phyloP scores from a whole-genome alignment of 1,139 yeast species.

The Yamadazyma dendronema region DNA sequence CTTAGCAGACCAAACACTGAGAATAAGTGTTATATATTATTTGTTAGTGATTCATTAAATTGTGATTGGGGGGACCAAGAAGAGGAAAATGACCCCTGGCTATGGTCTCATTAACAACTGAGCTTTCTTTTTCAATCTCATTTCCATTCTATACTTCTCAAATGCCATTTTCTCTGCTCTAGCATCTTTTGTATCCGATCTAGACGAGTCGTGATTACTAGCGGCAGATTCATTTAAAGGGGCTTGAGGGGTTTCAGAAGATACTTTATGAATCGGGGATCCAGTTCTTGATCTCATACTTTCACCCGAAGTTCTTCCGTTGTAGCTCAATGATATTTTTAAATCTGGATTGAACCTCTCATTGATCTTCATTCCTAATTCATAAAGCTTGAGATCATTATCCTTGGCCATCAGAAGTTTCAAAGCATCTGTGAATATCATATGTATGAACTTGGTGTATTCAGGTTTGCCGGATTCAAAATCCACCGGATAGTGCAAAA shows the following conservation, averaged over 20 bases:
- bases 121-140: constrained; percentile 45
- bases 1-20: too few species aligned
- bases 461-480: constrained; percentile 11
- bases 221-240: background rate
- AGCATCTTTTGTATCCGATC: constrained; percentile 6
- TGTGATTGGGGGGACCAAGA: too few species aligned
- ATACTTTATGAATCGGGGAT: constrained; percentile 10
- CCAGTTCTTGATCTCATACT: constrained; percentile 16
- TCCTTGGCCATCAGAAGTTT: constrained; percentile 27
- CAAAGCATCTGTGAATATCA: constrained; percentile 30
- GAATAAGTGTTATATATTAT: too few species aligned
- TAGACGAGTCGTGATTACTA: too few species aligned
- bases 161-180: constrained; percentile 39
- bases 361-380: constrained; percentile 37
- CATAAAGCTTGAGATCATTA: constrained; percentile 42
- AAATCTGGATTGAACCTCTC: constrained; percentile 36
- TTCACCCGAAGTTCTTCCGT: constrained; percentile 19
- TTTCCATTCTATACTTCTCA: constrained; percentile 42
- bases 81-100: too few species aligned
- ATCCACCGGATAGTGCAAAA: constrained; percentile 56
- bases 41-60: too few species aligned
- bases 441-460: constrained; percentile 20
- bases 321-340: constrained; percentile 32
- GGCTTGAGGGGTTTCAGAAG: constrained; percentile 1
- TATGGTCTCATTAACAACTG: constrained; percentile 35